Evolutionary conservation across 2,329 filamentous ascomycete species (phyloP).

Genomic region (Arthrobotrys sphaeroides): DNA sequence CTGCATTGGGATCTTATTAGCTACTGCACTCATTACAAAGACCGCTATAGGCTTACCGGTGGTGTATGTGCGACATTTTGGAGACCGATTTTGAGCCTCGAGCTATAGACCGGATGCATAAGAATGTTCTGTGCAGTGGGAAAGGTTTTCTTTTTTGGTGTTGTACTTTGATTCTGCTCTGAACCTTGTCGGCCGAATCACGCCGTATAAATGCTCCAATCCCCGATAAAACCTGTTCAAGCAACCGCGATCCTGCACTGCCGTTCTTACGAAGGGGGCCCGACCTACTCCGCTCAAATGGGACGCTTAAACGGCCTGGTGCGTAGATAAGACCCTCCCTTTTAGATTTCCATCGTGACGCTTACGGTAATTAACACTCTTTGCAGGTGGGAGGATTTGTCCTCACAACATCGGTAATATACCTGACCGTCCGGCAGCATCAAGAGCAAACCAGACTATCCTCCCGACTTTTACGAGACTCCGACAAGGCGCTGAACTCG

Average conservation of each 20-base stretch:
- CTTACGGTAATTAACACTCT: too few species aligned
- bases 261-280: neutral
- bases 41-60: conserved; percentile 18
- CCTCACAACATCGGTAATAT: conserved; percentile 76
- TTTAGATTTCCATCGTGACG: too few species aligned
- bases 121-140: neutral
- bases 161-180: neutral
- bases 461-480: conserved; percentile 65
- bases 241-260: neutral
- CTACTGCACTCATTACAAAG: neutral
- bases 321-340: neutral
- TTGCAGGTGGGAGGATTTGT: conserved; percentile 82
- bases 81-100: neutral
- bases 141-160: conserved; percentile 10
- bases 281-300: conserved; percentile 22
- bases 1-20: neutral
- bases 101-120: neutral
- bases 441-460: conserved; percentile 60
- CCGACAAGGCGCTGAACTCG: conserved; percentile 67
- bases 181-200: neutral
- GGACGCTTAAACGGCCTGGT: conserved; percentile 49
- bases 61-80: conserved; percentile 53
- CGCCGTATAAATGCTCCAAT: neutral
- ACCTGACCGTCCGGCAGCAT: conserved; percentile 76
- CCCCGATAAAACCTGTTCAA: neutral